Base-by-base conservation (phyloP, 345 rosid genomes). In the Citrus sp. region DNA sequence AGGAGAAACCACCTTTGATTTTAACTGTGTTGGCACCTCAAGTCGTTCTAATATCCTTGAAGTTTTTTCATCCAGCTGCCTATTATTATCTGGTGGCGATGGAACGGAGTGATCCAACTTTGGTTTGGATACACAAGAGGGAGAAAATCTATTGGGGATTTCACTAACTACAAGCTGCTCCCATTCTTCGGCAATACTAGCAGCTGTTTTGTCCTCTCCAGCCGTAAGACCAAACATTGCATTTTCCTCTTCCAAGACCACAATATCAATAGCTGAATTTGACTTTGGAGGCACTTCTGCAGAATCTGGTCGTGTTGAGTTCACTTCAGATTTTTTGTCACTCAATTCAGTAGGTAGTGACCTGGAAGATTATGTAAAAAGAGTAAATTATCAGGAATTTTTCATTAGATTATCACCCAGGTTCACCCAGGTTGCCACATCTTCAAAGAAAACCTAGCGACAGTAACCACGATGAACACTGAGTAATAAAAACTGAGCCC, bases 31-130 rank as follows among this genome's bases (percentile, higher is more conserved):
- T 6, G 97, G 98, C 67, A 80, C 85, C 83, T 94, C 98, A 42
- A 93, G 87, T 72, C 98, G 87, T 87, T 94, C 98, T 79, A 95
- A 80, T 85, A 93, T 92, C 90, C 82, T 93, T 21, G 88, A 92
- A 3, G 94, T 95, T 78, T 85, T 91, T 35, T 76, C 73, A 81
- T 94, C 98, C 37, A 87, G 67, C 71, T 84, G 89, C 82, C 73
- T 87, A 78, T 83, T 85, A 82, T 34, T 78, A 72, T 82, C 86
- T 75, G 89, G 83, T 67, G 90, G 81, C 40, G 89, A 83, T 35
- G 82, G 70, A 77, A 84, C 66, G 61, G 70, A 72, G 58, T 74
- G 79, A 46, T 82, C 84, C 62, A 70, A 69, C 73, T 79, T 87
- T 54, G 83, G 78, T 77, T 90, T 85, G 60, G 91, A 75, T 76